These are phyloP conservation scores for Diaporthe vaccinii DNA, from an alignment of 2,329 filamentous ascomycete genomes.

Conservation along the genomic window DNA sequence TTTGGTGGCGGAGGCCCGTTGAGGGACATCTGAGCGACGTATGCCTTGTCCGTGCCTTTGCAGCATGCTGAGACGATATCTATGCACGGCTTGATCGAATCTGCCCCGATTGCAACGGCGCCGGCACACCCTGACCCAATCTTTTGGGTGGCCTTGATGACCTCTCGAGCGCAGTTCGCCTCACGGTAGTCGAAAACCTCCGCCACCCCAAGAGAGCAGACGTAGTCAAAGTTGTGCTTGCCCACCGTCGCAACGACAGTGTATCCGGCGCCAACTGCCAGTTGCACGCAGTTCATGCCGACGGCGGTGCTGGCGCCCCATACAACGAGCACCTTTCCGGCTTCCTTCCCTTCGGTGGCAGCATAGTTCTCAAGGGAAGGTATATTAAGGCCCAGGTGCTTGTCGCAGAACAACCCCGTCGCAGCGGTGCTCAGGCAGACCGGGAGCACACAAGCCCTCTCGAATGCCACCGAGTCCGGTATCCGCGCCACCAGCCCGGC, in stretches of 20 bases:
- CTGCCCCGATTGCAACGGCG: slow-evolving; percentile 42
- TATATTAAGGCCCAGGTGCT: slow-evolving; percentile 42
- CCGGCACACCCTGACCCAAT: slow-evolving; percentile 43
- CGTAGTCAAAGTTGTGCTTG: slow-evolving; percentile 55
- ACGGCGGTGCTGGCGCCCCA: slow-evolving; percentile 62
- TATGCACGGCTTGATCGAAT: slow-evolving; percentile 41
- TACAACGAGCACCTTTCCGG: slow-evolving; percentile 45
- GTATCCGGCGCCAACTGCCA: slow-evolving; percentile 58
- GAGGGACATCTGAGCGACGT: slow-evolving; percentile 20
- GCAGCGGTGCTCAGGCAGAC: slow-evolving; percentile 48
- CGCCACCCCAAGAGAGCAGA: slow-evolving; percentile 56
- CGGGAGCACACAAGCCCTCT: slow-evolving; percentile 47
- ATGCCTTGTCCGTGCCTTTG: slow-evolving; percentile 34
- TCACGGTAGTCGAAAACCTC: slow-evolving; percentile 58
- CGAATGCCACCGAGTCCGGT: slow-evolving; percentile 46
- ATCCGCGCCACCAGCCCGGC: slow-evolving; percentile 39
- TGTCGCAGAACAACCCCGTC: slow-evolving; percentile 45
- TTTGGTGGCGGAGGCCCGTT: background rate
- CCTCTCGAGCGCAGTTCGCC: slow-evolving; percentile 46
- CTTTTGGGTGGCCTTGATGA: slow-evolving; percentile 44
- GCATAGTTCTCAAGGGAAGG: slow-evolving; percentile 14
- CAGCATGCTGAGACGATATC: slow-evolving; percentile 41
- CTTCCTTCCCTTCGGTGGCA: background rate
- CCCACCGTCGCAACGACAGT: slow-evolving; percentile 57
- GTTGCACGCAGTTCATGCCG: slow-evolving; percentile 61